These are phyloP conservation scores for Hippophae rhamnoides DNA, from an alignment of 306 rosid species.

Conservation along the genomic window DNA sequence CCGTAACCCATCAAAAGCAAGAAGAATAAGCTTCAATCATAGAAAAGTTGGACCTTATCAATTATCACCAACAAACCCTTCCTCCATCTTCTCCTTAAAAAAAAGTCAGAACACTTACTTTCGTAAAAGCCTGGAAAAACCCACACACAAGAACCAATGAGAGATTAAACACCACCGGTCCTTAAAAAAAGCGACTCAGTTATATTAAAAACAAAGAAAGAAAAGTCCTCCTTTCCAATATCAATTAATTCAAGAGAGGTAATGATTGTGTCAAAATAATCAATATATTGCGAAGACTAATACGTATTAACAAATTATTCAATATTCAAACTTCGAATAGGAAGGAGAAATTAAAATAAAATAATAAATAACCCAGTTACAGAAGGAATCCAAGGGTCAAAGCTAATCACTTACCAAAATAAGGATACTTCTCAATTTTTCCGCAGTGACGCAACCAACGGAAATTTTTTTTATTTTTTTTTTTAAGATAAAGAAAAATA, in stretches of 20 bases:
- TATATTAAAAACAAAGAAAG: slow-evolving; percentile 18
- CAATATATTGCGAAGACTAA: slow-evolving; percentile 15
- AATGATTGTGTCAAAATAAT: slow-evolving; percentile 22
- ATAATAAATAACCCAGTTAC: background rate
- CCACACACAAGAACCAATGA: slow-evolving; percentile 27
- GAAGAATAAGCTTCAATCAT: slow-evolving; percentile 13
- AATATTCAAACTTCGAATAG: slow-evolving; percentile 13
- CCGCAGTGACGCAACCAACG: too few species aligned
- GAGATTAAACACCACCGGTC: background rate
- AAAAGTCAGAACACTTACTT: slow-evolving; percentile 63
- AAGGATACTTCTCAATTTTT: slow-evolving; percentile 7
- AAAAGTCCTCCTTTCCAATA: slow-evolving; percentile 23
- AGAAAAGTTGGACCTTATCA: slow-evolving; percentile 10
- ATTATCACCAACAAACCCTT: slow-evolving; percentile 27
- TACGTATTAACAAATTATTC: slow-evolving; percentile 14
- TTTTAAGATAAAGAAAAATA: too few species aligned
- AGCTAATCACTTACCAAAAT: slow-evolving; percentile 12
- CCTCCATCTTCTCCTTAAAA: slow-evolving; percentile 9
- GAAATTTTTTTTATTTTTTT: too few species aligned
- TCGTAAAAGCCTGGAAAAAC: slow-evolving; percentile 61
- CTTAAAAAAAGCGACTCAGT: background rate
- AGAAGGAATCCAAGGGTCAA: slow-evolving; percentile 1
- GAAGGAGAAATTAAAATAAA: background rate
- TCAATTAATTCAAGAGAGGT: slow-evolving; percentile 15
- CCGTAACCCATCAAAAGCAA: slow-evolving; percentile 24